Percentiles rank a stretch among this genome's conserved stretches.
These are phyloP conservation scores for Raddia distichophylla DNA, from an alignment of 176 grass and related monocot genomes.

Conservation along the genomic window DNA sequence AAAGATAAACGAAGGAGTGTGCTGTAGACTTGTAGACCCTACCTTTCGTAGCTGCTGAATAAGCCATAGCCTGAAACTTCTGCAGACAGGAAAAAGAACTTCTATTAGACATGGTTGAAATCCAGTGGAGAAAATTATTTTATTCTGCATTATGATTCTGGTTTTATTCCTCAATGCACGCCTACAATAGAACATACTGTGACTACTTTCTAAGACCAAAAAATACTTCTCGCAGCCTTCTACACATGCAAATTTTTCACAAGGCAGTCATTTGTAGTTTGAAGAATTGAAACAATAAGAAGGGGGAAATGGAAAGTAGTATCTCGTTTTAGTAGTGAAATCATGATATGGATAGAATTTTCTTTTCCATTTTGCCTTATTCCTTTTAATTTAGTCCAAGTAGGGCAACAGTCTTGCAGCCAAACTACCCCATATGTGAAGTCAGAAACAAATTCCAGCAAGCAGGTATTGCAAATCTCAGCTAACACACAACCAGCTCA, in stretches of 20 bases:
- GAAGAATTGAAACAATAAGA: background rate
- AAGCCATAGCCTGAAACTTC: conserved; percentile 63
- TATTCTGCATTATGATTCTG: background rate
- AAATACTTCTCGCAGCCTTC: background rate
- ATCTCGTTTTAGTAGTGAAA: background rate
- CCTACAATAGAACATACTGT: background rate
- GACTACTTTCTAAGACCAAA: background rate
- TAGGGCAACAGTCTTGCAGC: background rate
- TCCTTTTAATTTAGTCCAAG: background rate
- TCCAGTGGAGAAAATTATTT: conserved; percentile 28
- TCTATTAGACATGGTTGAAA: conserved; percentile 33
- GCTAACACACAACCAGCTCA: background rate
- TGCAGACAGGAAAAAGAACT: conserved; percentile 38
- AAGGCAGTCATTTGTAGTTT: background rate
- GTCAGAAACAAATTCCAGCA: background rate
- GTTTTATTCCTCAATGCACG: background rate
- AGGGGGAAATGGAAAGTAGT: background rate
- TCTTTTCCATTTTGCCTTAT: background rate
- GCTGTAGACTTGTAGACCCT: background rate
- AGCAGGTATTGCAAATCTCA: background rate
- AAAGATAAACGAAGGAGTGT: conserved; percentile 13
- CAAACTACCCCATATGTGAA: conserved; percentile 8
- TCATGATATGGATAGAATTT: background rate
- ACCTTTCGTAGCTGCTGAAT: conserved; percentile 74
- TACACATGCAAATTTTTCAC: conserved; percentile 9